Conservation (phyloP, 1,139 yeast species). For the Magnusiomyces tetraspermus region DNA sequence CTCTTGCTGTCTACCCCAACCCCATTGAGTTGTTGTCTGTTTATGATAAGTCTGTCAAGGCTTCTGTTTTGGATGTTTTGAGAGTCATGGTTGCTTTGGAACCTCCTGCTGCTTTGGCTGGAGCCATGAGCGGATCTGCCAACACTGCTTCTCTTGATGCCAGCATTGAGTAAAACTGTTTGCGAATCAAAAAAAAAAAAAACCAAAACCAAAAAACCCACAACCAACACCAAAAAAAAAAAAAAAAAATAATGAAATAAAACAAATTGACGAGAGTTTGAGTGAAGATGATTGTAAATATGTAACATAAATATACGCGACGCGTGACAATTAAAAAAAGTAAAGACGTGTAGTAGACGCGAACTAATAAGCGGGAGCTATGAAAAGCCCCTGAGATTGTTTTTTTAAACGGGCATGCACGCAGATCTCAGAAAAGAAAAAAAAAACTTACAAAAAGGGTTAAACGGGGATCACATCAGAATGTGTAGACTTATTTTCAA, state of each 20-base stretch:
- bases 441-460: background rate
- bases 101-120: conserved; percentile 71
- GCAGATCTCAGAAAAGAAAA: background rate
- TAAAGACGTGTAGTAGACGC: no score
- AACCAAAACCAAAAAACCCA: no score
- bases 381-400: background rate
- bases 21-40: conserved; percentile 85
- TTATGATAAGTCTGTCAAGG: conserved; percentile 81
- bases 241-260: no score
- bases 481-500: background rate
- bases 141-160: conserved; percentile 20
- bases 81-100: conserved; percentile 81
- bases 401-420: background rate
- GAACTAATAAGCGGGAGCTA: background rate
- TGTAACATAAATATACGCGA: no score
- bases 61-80: conserved; percentile 68
- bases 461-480: background rate
- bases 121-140: conserved; percentile 23
- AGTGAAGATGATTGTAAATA: no score
- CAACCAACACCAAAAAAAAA: no score
- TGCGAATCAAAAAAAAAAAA: background rate
- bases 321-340: no score
- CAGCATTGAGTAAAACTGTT: conserved; percentile 14
- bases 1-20: conserved; percentile 87
- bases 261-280: no score